Conservation (phyloP, 2,329 filamentous ascomycete species). For the Fusarium armeniacum region DNA sequence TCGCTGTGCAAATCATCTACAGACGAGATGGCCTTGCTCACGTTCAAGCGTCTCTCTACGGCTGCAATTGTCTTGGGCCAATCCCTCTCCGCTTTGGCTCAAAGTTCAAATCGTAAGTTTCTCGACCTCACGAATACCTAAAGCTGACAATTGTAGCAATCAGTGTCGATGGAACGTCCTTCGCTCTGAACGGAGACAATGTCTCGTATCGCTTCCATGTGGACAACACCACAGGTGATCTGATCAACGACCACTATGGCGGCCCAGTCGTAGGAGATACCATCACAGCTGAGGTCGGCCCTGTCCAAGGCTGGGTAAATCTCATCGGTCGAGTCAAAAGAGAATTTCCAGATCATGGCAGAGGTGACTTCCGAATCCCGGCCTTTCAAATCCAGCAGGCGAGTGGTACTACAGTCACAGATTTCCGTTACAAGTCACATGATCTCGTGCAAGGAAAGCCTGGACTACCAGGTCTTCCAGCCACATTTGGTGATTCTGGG, state of each 20-base stretch:
- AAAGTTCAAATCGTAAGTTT: slow-evolving; percentile 10
- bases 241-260: slow-evolving; percentile 73
- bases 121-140: accelerated
- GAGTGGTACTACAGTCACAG: slow-evolving; percentile 70
- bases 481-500: slow-evolving; percentile 68
- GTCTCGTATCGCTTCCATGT: slow-evolving; percentile 76
- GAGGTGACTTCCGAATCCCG: slow-evolving; percentile 74
- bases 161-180: slow-evolving; percentile 66
- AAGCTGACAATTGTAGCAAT: slow-evolving; percentile 58
- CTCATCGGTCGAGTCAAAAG: slow-evolving; percentile 67
- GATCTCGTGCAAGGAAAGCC: slow-evolving; percentile 69
- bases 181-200: slow-evolving; percentile 68
- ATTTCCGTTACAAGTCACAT: slow-evolving; percentile 71
- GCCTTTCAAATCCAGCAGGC: slow-evolving; percentile 72
- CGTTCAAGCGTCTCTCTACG: neutral
- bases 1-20: neutral
- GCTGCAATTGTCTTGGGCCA: slow-evolving; percentile 5
- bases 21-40: slow-evolving; percentile 19
- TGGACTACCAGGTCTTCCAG: slow-evolving; percentile 67
- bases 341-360: slow-evolving; percentile 74
- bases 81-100: neutral
- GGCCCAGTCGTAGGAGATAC: slow-evolving; percentile 66
- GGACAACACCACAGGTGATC: slow-evolving; percentile 67
- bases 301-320: slow-evolving; percentile 62
- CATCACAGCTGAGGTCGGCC: slow-evolving; percentile 54